Evolutionary conservation across 2,329 filamentous ascomycete genomes (phyloP), one percentile per base, ranked within the genome.

Genomic region (Laburnicola sp.): DNA sequence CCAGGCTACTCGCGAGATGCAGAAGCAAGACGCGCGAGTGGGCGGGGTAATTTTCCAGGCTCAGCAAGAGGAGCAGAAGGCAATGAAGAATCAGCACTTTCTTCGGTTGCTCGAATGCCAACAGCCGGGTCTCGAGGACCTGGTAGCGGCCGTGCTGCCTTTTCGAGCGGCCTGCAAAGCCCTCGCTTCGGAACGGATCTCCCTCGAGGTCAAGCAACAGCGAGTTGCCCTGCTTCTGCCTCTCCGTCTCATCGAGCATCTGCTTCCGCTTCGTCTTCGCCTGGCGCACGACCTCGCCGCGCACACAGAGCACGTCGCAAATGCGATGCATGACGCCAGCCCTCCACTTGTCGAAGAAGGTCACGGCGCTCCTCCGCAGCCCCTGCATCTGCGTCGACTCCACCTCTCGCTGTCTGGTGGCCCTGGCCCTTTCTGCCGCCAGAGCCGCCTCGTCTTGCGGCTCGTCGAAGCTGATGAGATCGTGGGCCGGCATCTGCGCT

Each of bases 341-440:
- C 60, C 89, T 84, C 92, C 93, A 97, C 61, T 90, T 87, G 51
- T 87, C 84, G 67, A 92, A 95, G 68, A 86, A 85, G 1, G 80
- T 76, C 2, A 94, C 69, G 0, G 85, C 80, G 50, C 87, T 85
- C 56, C 82, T 84, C 73, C 85, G 90, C 63, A 91, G 73, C 62
- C 88, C 86, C 48, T 79, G 74, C 64, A 87, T 80, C 45, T 76
- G 74, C 4, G 75, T 73, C 0, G 71, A 72, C 27, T 74, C 76
- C 21, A 82, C 65, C 53, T 82, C 80, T 48, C 75, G 75, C 62
- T 78, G 73, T 37, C 78, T 64, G 41, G 72, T 60, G 27, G 62
- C 65, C 16, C 52, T 56, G 1, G 45, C 53, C 28, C 52, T 46
- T 31, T 63, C 54, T 5, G 50, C 53, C 4, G 53, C 57, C 47